Percentiles rank a stretch among this genome's conserved stretches.
Evolutionary conservation across 148 eudicot genomes (phyloP).

Genomic region (Fagopyrum esculentum): DNA sequence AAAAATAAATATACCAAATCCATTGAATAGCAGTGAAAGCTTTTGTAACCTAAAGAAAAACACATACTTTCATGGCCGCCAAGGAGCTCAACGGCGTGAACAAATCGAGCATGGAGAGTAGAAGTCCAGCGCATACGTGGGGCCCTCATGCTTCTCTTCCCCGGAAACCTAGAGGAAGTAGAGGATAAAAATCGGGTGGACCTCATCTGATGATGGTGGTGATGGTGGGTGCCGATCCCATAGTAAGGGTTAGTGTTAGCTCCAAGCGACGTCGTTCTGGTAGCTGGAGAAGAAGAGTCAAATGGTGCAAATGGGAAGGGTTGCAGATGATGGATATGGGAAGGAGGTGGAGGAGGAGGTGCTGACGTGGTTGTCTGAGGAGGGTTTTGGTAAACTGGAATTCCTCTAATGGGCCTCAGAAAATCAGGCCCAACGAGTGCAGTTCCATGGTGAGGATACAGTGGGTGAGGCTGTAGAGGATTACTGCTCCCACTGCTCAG

Average conservation of each 20-base stretch:
- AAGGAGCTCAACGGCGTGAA: slow-evolving; percentile 92
- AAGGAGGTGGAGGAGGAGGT: slow-evolving; percentile 30
- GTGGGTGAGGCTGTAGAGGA: slow-evolving; percentile 19
- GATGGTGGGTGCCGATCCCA: slow-evolving; percentile 12
- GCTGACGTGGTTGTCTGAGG: background rate
- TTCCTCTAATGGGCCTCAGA: slow-evolving; percentile 77
- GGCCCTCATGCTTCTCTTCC: slow-evolving; percentile 83
- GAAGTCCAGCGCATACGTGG: slow-evolving; percentile 98
- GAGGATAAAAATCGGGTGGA: slow-evolving; percentile 24
- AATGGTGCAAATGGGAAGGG: slow-evolving; percentile 12
- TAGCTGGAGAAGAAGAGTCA: slow-evolving; percentile 17
- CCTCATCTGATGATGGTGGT: slow-evolving; percentile 49
- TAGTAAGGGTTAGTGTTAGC: slow-evolving; percentile 10
- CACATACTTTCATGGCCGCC: slow-evolving; percentile 94
- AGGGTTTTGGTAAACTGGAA: slow-evolving; percentile 81
- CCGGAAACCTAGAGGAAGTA: slow-evolving; percentile 42
- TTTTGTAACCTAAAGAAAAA: too few species aligned
- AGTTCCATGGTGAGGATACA: slow-evolving; percentile 16
- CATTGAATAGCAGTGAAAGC: background rate
- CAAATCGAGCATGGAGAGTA: slow-evolving; percentile 85
- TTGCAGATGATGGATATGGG: background rate
- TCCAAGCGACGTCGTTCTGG: slow-evolving; percentile 11
- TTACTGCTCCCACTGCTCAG: slow-evolving; percentile 13
- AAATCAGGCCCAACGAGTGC: slow-evolving; percentile 27
- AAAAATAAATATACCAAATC: background rate